These are phyloP conservation scores for Sporothrix brasiliensis DNA, from an alignment of 2,329 filamentous ascomycete genomes.

Conservation along the genomic window DNA sequence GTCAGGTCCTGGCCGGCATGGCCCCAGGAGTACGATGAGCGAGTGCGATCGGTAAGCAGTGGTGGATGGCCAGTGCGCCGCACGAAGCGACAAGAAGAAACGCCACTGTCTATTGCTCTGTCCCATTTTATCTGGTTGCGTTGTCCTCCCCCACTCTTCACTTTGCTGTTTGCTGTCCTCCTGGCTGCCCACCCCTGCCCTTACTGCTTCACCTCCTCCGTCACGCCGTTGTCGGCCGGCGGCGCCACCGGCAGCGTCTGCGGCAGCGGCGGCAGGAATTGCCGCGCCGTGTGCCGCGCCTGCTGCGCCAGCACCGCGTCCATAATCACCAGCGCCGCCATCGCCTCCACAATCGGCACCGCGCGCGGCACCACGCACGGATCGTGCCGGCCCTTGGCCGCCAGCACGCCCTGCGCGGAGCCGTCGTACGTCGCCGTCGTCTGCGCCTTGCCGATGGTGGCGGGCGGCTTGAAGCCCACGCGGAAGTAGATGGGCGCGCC, in stretches of 20 bases:
- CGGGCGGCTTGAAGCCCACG: constrained; percentile 91
- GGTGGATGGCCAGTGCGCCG: no score
- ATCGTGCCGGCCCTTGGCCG: constrained; percentile 92
- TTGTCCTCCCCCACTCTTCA: background rate
- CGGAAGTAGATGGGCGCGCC: constrained; percentile 93
- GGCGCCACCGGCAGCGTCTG: constrained; percentile 38
- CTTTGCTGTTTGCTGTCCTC: no score
- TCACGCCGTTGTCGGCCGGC: constrained; percentile 24
- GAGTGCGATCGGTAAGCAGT: no score
- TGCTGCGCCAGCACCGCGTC: constrained; percentile 86
- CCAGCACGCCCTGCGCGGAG: constrained; percentile 69
- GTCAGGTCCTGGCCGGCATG: no score
- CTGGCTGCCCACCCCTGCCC: background rate
- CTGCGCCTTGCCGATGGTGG: constrained; percentile 90
- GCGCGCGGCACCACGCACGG: constrained; percentile 89
- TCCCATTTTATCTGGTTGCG: background rate
- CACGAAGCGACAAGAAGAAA: no score
- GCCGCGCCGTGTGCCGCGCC: constrained; percentile 55
- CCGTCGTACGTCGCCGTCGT: constrained; percentile 79
- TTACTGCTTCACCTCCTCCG: constrained; percentile 20
- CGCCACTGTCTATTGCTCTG: no score
- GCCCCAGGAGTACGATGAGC: no score
- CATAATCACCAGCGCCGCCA: constrained; percentile 85
- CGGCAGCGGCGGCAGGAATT: constrained; percentile 49
- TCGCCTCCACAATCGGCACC: constrained; percentile 85